phyloP scores from a whole-genome alignment of 2,329 filamentous ascomycete species.

The Thielaviopsis punctulata region DNA sequence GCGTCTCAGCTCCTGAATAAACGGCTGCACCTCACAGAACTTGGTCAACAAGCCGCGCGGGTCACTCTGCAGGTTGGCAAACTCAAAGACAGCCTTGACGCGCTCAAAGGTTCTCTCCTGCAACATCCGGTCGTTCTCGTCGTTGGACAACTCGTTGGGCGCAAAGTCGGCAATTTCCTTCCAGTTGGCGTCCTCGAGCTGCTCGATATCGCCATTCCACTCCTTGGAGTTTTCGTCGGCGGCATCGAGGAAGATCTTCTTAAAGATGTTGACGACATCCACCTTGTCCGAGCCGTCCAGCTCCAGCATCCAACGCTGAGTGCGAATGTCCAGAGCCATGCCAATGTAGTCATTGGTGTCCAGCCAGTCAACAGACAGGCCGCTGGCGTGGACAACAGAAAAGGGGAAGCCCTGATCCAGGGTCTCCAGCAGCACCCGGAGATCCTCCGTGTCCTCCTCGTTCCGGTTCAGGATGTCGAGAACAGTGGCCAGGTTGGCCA shows the following conservation, averaged over 20 bases:
- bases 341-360: slow-evolving; percentile 13
- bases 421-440: slow-evolving; percentile 17
- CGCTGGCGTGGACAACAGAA: slow-evolving; percentile 16
- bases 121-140: slow-evolving; percentile 6
- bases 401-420: slow-evolving; percentile 19
- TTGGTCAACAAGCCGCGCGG: slow-evolving; percentile 4
- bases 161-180: slow-evolving; percentile 10
- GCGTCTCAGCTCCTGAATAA: slow-evolving; percentile 9
- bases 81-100: slow-evolving; percentile 7
- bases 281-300: slow-evolving; percentile 12
- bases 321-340: slow-evolving; percentile 23
- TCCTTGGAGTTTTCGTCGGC: slow-evolving; percentile 15
- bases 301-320: slow-evolving; percentile 19
- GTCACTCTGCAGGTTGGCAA: slow-evolving; percentile 6
- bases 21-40: slow-evolving; percentile 9
- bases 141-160: slow-evolving; percentile 7
- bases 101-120: slow-evolving; percentile 5
- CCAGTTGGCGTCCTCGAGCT: slow-evolving; percentile 6
- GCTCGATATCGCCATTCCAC: slow-evolving; percentile 14
- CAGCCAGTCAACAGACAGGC: slow-evolving; percentile 11
- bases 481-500: slow-evolving; percentile 22
- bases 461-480: slow-evolving; percentile 16
- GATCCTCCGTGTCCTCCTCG: slow-evolving; percentile 12
- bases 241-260: slow-evolving; percentile 18
- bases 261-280: slow-evolving; percentile 15